phyloP scores from a whole-genome alignment of 2,329 filamentous ascomycete genomes.

The Cladosporium sp. region DNA sequence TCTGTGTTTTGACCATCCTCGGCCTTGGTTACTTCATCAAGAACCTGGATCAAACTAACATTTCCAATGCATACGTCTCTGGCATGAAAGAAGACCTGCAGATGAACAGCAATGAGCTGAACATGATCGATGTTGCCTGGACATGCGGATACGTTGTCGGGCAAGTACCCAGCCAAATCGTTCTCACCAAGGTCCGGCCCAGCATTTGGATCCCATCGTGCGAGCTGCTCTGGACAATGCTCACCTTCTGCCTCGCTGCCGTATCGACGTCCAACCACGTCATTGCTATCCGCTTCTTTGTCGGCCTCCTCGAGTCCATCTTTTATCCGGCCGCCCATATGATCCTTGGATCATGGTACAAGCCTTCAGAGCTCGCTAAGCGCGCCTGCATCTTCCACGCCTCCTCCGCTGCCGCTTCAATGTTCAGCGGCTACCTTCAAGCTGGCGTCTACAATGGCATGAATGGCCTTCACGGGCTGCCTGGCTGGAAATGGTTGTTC shows the following conservation, averaged over 20 bases:
- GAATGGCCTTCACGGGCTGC: constrained; percentile 33
- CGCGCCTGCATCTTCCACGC: constrained; percentile 49
- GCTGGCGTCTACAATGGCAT: constrained; percentile 45
- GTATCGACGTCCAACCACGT: constrained; percentile 40
- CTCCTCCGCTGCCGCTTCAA: constrained; percentile 38
- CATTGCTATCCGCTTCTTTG: constrained; percentile 44
- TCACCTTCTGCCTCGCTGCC: constrained; percentile 41
- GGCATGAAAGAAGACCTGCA: constrained; percentile 49
- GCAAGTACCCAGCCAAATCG: constrained; percentile 41
- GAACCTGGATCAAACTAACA: constrained; percentile 34
- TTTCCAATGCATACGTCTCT: constrained; percentile 42
- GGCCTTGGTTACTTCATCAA: constrained; percentile 44
- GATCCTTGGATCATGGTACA: constrained; percentile 46
- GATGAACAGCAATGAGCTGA: constrained; percentile 50
- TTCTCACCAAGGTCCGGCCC: constrained; percentile 44
- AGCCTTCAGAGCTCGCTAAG: constrained; percentile 46
- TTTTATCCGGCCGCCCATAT: constrained; percentile 50
- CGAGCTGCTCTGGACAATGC: constrained; percentile 45
- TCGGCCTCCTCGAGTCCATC: constrained; percentile 44
- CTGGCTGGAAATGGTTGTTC: constrained; percentile 48
- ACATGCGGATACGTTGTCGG: constrained; percentile 48
- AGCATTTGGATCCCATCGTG: constrained; percentile 44
- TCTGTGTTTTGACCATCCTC: constrained; percentile 21
- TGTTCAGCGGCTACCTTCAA: constrained; percentile 52
- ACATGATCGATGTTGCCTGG: constrained; percentile 52